These are phyloP conservation scores for Lachancea nothofagi DNA, from an alignment of 805 yeast species.

Conservation along the genomic window DNA sequence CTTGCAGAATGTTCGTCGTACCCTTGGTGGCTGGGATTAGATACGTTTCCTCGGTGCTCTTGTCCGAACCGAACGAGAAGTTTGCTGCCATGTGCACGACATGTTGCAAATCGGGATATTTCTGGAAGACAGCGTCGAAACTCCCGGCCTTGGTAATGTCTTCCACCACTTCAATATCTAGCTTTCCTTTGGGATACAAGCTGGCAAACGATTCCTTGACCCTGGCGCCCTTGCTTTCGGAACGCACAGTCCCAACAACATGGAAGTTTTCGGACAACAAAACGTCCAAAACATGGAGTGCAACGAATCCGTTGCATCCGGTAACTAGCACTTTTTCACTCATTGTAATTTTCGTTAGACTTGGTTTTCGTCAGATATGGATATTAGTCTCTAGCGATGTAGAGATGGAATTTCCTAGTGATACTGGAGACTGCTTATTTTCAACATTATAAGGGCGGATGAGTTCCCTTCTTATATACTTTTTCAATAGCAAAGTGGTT, in stretches of 20 bases:
- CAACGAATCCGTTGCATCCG: slow-evolving; percentile 48
- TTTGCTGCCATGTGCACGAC: slow-evolving; percentile 63
- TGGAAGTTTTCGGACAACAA: slow-evolving; percentile 37
- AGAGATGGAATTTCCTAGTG: no score
- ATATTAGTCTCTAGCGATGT: no score
- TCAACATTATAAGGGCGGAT: no score
- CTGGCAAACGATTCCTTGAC: slow-evolving; percentile 28
- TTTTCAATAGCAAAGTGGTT: no score
- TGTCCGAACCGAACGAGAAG: slow-evolving; percentile 39
- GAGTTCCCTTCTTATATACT: no score
- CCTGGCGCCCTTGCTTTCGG: slow-evolving; percentile 34
- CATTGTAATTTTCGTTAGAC: background rate
- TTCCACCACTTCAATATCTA: slow-evolving; percentile 41
- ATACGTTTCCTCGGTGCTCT: slow-evolving; percentile 44
- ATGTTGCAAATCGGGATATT: slow-evolving; percentile 43
- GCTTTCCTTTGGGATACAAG: slow-evolving; percentile 31
- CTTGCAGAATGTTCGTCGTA: slow-evolving; percentile 46
- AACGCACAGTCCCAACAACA: slow-evolving; percentile 44
- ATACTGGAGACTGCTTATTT: no score
- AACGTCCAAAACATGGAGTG: slow-evolving; percentile 38
- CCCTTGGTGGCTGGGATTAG: slow-evolving; percentile 54
- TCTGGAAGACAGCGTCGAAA: slow-evolving; percentile 41
- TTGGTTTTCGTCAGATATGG: background rate
- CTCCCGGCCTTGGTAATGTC: slow-evolving; percentile 45
- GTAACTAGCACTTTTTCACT: slow-evolving; percentile 36